Conservation (phyloP, 2,329 filamentous ascomycete genomes). For the Cercospora berteroae region DNA sequence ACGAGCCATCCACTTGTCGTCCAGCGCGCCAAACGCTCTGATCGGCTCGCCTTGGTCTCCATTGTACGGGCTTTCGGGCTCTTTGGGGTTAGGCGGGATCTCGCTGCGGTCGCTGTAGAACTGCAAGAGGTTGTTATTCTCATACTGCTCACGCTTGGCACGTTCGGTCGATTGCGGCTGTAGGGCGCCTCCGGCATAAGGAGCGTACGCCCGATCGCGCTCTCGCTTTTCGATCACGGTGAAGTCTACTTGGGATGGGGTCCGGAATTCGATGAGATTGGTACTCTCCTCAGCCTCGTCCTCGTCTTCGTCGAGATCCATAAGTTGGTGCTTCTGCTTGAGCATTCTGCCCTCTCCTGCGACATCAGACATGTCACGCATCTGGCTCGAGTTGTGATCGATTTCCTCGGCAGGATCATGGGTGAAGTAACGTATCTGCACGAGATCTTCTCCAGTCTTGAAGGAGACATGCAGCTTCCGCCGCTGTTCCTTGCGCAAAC, state of each 20-base stretch:
- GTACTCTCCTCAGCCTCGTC: constrained; percentile 57
- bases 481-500: constrained; percentile 69
- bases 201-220: constrained; percentile 45
- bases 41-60: constrained; percentile 30
- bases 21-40: constrained; percentile 42
- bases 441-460: constrained; percentile 65
- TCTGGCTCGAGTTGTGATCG: constrained; percentile 65
- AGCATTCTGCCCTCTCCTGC: constrained; percentile 60
- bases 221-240: constrained; percentile 42
- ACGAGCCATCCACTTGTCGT: constrained; percentile 30
- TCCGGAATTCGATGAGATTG: constrained; percentile 48
- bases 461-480: constrained; percentile 69
- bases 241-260: constrained; percentile 44
- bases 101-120: constrained; percentile 47
- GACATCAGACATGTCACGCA: constrained; percentile 70
- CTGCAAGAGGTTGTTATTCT: constrained; percentile 49
- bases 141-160: constrained; percentile 45
- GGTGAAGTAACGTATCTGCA: constrained; percentile 66
- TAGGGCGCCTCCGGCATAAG: constrained; percentile 45
- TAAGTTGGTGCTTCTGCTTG: constrained; percentile 61
- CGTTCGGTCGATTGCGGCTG: constrained; percentile 45
- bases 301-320: constrained; percentile 61
- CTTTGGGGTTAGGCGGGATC: constrained; percentile 48
- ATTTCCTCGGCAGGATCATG: constrained; percentile 71
- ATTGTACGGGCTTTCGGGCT: constrained; percentile 43